Percentiles rank a stretch among this genome's conserved stretches.
Evolutionary conservation across 257 asterid genomes (phyloP).

Genomic region (Fraxinus pennsylvanica): DNA sequence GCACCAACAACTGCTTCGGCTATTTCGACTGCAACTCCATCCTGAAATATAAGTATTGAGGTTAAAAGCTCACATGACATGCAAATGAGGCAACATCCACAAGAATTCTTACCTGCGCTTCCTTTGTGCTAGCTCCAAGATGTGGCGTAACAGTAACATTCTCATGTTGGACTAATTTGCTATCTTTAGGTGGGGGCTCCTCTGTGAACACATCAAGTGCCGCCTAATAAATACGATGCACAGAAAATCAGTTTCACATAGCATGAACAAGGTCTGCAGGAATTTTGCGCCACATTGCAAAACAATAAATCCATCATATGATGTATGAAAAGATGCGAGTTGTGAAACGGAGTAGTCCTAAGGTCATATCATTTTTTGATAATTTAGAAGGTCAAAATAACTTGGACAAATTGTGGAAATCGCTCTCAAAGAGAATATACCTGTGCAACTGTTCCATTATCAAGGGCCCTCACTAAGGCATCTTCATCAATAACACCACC

Average conservation of each 20-base stretch:
- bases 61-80: background rate
- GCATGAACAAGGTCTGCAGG: background rate
- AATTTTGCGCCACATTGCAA: background rate
- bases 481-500: slow-evolving; percentile 99
- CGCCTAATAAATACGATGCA: slow-evolving; percentile 53
- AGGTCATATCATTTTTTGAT: background rate
- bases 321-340: background rate
- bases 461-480: slow-evolving; percentile 90
- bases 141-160: slow-evolving; percentile 92
- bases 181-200: slow-evolving; percentile 82
- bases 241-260: slow-evolving; percentile 16
- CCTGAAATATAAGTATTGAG: slow-evolving; percentile 43
- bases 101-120: slow-evolving; percentile 73
- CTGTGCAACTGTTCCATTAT: slow-evolving; percentile 87
- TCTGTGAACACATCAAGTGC: slow-evolving; percentile 87
- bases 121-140: slow-evolving; percentile 99
- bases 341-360: background rate
- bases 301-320: background rate
- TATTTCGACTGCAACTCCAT: slow-evolving; percentile 96
- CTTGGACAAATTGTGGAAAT: background rate
- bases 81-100: background rate
- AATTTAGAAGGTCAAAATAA: background rate
- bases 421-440: slow-evolving; percentile 32
- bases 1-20: slow-evolving; percentile 99
- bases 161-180: slow-evolving; percentile 81